Evolutionary conservation across 192 early-diverging fungal species (phyloP), one percentile per base, ranked within the genome.

Genomic region (Neocallimastix lanati): DNA sequence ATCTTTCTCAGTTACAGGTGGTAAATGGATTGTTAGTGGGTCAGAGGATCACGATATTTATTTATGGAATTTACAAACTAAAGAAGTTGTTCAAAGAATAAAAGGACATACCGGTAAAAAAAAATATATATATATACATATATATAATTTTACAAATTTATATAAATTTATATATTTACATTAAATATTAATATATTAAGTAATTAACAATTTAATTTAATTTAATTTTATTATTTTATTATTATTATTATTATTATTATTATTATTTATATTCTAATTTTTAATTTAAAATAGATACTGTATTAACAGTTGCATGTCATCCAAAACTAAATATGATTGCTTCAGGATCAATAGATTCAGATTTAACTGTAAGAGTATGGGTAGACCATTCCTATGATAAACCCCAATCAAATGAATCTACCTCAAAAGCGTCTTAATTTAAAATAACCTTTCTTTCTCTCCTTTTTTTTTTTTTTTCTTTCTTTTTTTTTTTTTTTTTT

Each of bases 31-130:
- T 40, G 96, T 99, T 15, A 93, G 92, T 35, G 98, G 96, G 1
- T 93, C 92, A 80, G 98, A 99, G 83, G 96, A 99, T 86, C 86
- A 93, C 80, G 86, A 87, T 84, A 93, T 99, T 28, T 98, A 98
- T 83, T 90, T 98, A 84, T 99, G 98, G 98, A 94, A 98, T 83
- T 85, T 99, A 81, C 96, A 99, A 86, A 96, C 89, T 29, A 93
- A 93, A 80, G 93, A 97, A 84, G 90, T 99, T 82, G 96, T 98
- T 79, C 96, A 98, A 80, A 94, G 90, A 82, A 89, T 98, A 33
- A 91, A 92, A 80, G 98, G 95, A 1, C 98, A 99, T 88, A 91
- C 87, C 18, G 94, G 94, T 96, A 86, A 37, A 14, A 14, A 38
- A 12, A 9, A 84, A 76, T 36, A 30, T 50, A 35, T 14, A 29